Base-by-base conservation (phyloP, 345 rosid species). In the Mallotus nudiflorus region DNA sequence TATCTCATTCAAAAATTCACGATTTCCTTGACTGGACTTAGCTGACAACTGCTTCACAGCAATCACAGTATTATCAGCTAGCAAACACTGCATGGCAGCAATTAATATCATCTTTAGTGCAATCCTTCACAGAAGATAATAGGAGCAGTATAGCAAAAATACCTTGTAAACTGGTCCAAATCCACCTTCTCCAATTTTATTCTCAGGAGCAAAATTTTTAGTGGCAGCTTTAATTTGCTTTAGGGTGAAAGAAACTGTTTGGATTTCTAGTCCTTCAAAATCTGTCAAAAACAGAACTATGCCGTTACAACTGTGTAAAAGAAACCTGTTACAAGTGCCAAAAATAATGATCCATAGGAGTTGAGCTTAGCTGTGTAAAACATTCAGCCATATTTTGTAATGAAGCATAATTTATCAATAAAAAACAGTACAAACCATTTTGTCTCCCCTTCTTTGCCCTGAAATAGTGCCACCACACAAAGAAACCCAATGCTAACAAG, bases 161-260 rank as follows among this genome's bases (percentile, higher is more conserved):
- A 85, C 92, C 89, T 84, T 88, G 77, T 73, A 84, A 0, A 88
- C 92, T 50, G 92, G 68, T 75, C 92, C 89, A 31, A 88, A 88
- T 70, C 89, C 89, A 56, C 92, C 92, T 77, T 84, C 92, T 58
- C 92, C 92, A 3, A 88, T 77, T 75, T 88, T 88, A 75, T 88
- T 85, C 56, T 19, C 44, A 40, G 82, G 37, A 66, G 75, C 81
- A 68, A 88, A 88, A 65, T 88, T 75, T 25, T 79, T 57, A 0
- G 92, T 88, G 45, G 92, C 92, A 72, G 65, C 68, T 67, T 73
- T 82, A 51, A 88, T 88, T 77, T 85, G 86, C 77, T 75, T 79
- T 6, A 84, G 77, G 50, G 88, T 78, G 66, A 85, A 88, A 45
- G 72, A 60, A 19, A 20, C 64, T 16, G 67, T 74, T 70, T 66